phyloP scores from a whole-genome alignment of 306 rosid genomes.

The Pachyrhizus erosus region DNA sequence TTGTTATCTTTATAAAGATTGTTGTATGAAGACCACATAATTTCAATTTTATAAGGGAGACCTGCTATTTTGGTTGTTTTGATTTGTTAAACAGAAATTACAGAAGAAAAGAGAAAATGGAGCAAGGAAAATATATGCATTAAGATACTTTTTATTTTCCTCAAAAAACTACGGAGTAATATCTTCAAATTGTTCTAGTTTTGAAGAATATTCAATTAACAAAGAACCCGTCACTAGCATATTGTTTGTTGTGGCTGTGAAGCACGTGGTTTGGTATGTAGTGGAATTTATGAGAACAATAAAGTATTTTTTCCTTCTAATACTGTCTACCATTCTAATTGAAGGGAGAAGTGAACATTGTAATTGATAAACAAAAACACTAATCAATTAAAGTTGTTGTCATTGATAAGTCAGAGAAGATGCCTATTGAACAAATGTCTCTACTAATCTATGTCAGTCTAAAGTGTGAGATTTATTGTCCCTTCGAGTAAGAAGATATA shows the following conservation, averaged over 20 bases:
- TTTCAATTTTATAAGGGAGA: not conserved
- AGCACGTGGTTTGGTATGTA: not conserved
- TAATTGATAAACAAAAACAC: not conserved
- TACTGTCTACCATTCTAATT: too few species aligned
- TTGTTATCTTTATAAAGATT: not conserved
- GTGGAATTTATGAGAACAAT: not conserved
- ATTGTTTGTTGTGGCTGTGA: not conserved
- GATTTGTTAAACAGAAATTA: not conserved
- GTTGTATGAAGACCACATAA: not conserved
- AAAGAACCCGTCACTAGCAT: not conserved
- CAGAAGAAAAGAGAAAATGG: not conserved
- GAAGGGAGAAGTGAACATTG: not conserved
- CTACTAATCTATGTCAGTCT: constrained; percentile 7
- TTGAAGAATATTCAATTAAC: not conserved
- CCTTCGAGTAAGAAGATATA: not conserved
- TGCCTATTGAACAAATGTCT: not conserved
- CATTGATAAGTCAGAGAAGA: constrained; percentile 3
- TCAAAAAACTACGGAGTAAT: not conserved
- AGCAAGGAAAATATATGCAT: not conserved
- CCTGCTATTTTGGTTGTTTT: not conserved
- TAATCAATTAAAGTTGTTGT: not conserved
- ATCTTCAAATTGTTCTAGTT: not conserved
- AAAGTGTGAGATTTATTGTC: not conserved
- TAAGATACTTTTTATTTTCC: not conserved
- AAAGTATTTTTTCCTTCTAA: not conserved